Evolutionary conservation across 768 basidiomycete genomes (phyloP).

Genomic region (Polyporus arcularius): DNA sequence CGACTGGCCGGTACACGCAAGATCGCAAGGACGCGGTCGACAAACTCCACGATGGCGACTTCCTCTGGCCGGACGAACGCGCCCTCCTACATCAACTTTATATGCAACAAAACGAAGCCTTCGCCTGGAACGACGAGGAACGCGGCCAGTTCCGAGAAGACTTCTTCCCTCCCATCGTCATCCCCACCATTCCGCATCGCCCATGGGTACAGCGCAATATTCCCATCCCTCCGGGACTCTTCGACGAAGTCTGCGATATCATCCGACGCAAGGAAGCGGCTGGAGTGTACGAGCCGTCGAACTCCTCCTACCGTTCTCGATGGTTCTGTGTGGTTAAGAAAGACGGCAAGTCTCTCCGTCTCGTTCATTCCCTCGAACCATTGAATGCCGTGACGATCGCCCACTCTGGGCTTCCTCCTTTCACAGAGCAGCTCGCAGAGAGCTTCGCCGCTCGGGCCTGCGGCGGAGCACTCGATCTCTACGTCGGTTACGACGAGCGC

Average conservation of each 20-base stretch:
- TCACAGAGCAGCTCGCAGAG: not conserved
- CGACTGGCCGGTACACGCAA: not conserved
- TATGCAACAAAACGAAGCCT: not conserved
- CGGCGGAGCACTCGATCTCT: not conserved
- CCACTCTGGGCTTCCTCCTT: conserved; percentile 16
- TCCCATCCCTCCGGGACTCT: conserved; percentile 12
- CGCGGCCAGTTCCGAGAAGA: not conserved
- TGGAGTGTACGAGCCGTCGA: conserved; percentile 24
- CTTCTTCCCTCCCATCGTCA: not conserved
- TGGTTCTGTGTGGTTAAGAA: too few relatives aligned
- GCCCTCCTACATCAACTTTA: not conserved
- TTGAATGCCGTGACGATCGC: too few relatives aligned
- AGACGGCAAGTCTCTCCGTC: too few relatives aligned
- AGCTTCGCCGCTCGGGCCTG: not conserved
- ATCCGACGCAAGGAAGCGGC: conserved; percentile 36
- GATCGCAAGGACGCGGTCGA: not conserved
- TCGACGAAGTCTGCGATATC: conserved; percentile 27
- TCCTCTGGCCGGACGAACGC: not conserved
- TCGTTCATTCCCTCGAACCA: too few relatives aligned
- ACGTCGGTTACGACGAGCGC: not conserved
- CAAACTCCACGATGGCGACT: not conserved
- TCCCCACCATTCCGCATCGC: not conserved
- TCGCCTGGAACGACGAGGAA: not conserved
- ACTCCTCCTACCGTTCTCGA: too few relatives aligned
- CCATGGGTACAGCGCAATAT: not conserved